Evolutionary conservation across 164 flowering plant genomes (phyloP), one percentile per base, ranked within the genome.

Genomic region (Aristolochia californica): DNA sequence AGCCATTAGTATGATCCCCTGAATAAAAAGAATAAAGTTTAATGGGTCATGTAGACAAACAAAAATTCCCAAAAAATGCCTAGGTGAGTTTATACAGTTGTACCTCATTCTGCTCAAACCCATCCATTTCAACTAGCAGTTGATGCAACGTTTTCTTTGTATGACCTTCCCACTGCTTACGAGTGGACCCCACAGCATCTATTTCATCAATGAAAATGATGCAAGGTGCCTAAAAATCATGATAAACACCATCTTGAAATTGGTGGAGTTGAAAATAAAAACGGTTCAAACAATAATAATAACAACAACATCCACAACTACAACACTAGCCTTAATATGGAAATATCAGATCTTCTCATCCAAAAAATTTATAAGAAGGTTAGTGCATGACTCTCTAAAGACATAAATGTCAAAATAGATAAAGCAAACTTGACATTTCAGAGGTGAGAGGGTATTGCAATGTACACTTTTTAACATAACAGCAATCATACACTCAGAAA

Each of bases 111-210:
- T 90, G 97, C 58, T 94, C 97, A 75, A 94, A 94, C 23, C 99
- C 99, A 80, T 94, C 99, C 99, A 94, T 90, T 77, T 94, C 99
- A 59, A 94, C 99, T 47, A 90, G 96, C 65, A 94, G 75, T 68
- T 94, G 99, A 75, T 90, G 97, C 79, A 94, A 70, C 16, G 99
- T 90, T 73, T 94, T 90, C 80, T 94, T 94, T 21, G 99, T 94
- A 68, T 94, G 99, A 27, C 99, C 99, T 80, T 94, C 99, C 99
- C 99, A 90, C 69, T 94, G 99, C 74, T 90, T 94, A 48, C 99
- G 62, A 2, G 99, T 94, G 60, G 99, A 94, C 53, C 97, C 99
- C 70, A 94, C 79, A 57, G 97, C 99, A 82, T 94, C 97, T 61
- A 94, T 94, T 73, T 89, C 99, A 78, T 94, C 99, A 64, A 94